A percentile compares a stretch with the other conserved stretches of the same genome.
phyloP scores from a whole-genome alignment of 2,329 filamentous ascomycete species.

The Penicillium rolfsii region DNA sequence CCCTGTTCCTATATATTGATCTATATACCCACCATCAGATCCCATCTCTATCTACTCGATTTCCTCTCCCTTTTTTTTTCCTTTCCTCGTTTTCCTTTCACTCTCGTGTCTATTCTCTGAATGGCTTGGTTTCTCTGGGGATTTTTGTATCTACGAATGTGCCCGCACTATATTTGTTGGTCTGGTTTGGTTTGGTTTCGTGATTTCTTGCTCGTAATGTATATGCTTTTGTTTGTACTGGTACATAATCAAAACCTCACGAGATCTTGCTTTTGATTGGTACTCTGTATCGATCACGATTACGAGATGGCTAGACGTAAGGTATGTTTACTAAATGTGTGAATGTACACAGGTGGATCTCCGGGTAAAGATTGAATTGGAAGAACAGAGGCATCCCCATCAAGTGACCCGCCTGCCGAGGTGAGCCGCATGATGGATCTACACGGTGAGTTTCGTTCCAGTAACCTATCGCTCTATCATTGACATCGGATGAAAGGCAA shows the following conservation, averaged over 20 bases:
- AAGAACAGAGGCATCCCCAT: constrained; percentile 6
- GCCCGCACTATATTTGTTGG: constrained; percentile 2
- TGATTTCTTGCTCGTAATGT: constrained; percentile 19
- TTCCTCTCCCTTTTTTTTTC: background rate
- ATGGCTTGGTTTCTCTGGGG: constrained; percentile 16
- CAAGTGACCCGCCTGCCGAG: background rate
- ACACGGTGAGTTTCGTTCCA: constrained; percentile 2
- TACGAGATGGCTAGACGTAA: too few species aligned
- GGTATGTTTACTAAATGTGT: background rate
- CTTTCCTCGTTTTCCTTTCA: constrained; percentile 8
- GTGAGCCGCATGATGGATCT: background rate
- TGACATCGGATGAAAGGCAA: constrained; percentile 13
- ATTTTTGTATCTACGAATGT: constrained; percentile 29
- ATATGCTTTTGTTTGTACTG: constrained; percentile 11
- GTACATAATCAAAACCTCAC: background rate
- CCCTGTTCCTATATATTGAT: constrained; percentile 12
- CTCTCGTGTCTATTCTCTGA: constrained; percentile 16
- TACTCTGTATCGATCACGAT: too few species aligned
- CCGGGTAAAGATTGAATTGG: constrained; percentile 1
- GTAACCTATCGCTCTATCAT: constrained; percentile 26
- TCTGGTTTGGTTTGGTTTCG: background rate
- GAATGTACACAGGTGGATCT: too few species aligned
- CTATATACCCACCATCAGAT: constrained; percentile 33
- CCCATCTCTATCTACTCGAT: constrained; percentile 8
- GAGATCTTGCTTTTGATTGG: constrained; percentile 1